These are phyloP conservation scores for Populus alba DNA, from an alignment of 345 rosid species.

Conservation along the genomic window DNA sequence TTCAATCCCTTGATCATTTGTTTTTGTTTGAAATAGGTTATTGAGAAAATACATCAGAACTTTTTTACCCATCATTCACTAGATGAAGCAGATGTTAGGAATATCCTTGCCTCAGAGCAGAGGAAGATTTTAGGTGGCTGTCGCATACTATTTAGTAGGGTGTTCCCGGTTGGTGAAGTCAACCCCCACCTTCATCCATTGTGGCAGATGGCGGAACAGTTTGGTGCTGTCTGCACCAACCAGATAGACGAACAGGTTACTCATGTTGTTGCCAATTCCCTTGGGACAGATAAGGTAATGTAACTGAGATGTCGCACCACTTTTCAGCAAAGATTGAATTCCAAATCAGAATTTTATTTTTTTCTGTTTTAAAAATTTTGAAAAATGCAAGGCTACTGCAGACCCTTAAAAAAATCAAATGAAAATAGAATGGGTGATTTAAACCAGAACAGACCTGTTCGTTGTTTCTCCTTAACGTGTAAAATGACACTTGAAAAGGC, in stretches of 20 bases:
- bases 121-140: constrained; percentile 82
- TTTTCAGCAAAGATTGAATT: not conserved
- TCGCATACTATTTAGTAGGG: constrained; percentile 83
- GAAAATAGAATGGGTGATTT: not conserved
- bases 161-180: constrained; percentile 89
- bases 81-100: constrained; percentile 87
- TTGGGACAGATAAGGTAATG: constrained; percentile 93
- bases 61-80: constrained; percentile 70
- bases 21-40: constrained; percentile 53
- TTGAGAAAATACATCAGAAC: constrained; percentile 70
- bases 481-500: not conserved
- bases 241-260: constrained; percentile 90
- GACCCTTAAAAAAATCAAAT: not conserved
- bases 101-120: constrained; percentile 82
- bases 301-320: not conserved
- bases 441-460: not conserved
- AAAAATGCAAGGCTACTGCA: not conserved
- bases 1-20: not conserved
- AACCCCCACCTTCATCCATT: constrained; percentile 90
- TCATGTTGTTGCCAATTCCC: constrained; percentile 94
- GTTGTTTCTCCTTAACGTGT: not conserved
- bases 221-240: constrained; percentile 91
- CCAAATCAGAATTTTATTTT: not conserved
- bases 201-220: constrained; percentile 98
- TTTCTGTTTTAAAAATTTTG: not conserved